phyloP scores from a whole-genome alignment of 2,329 filamentous ascomycete genomes.

The Xylaria sp. region DNA sequence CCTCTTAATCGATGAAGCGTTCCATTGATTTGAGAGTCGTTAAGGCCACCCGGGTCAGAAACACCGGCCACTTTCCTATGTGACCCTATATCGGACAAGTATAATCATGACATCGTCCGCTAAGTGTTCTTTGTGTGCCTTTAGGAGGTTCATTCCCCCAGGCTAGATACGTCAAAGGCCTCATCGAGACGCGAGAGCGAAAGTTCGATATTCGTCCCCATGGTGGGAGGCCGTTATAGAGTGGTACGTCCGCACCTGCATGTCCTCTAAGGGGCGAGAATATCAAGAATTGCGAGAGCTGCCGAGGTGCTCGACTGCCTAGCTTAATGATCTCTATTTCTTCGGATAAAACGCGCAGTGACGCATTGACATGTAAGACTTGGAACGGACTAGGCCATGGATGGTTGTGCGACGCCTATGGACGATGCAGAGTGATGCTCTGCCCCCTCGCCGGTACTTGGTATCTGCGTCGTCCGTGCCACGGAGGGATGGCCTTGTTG shows the following conservation, averaged over 20 bases:
- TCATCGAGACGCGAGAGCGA: not conserved
- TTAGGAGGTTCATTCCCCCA: not conserved
- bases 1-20: not conserved
- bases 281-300: not conserved
- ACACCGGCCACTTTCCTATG: too few relatives aligned
- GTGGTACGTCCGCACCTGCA: not conserved
- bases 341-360: not conserved
- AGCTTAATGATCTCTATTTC: constrained; percentile 4
- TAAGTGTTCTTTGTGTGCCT: not conserved
- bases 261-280: not conserved
- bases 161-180: not conserved
- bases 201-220: not conserved
- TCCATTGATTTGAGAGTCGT: not conserved
- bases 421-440: not conserved
- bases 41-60: too few relatives aligned
- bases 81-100: not conserved
- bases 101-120: not conserved
- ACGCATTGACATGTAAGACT: too few relatives aligned
- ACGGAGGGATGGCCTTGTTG: not conserved
- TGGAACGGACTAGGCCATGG: not conserved
- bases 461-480: not conserved
- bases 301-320: not conserved
- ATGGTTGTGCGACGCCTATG: not conserved
- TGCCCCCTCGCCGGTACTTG: not conserved
- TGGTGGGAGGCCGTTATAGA: not conserved